Evolutionary conservation across 495 filamentous ascomycete genomes (phyloP).

Genomic region (Astrothelium macrocarpum): DNA sequence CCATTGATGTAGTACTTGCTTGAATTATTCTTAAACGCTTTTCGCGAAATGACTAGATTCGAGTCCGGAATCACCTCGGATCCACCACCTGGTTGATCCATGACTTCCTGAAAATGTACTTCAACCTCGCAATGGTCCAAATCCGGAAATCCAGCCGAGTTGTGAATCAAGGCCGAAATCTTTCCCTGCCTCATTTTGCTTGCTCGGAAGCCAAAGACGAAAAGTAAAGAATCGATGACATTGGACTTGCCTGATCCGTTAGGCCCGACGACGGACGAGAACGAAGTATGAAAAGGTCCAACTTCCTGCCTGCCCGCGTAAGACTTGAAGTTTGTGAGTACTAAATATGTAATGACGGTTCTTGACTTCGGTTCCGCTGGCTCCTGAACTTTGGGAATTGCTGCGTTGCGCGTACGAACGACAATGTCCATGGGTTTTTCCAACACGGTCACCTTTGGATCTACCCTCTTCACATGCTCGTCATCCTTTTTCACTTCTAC

Average conservation of each 20-base stretch:
- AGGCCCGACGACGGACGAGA: conserved; percentile 96
- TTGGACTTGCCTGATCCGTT: conserved; percentile 99
- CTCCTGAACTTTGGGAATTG: conserved; percentile 54
- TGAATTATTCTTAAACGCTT: conserved; percentile 93
- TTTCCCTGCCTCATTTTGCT: conserved; percentile 99
- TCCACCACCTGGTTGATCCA: conserved; percentile 69
- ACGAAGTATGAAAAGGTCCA: conserved; percentile 91
- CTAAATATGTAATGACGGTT: conserved; percentile 81
- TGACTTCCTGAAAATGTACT: conserved; percentile 89
- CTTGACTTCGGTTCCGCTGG: conserved; percentile 64
- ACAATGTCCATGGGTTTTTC: conserved; percentile 94
- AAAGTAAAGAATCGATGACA: conserved; percentile 94
- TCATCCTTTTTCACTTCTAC: conserved; percentile 11
- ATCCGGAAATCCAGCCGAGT: conserved; percentile 76
- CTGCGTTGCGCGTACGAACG: conserved; percentile 69
- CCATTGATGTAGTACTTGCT: conserved; percentile 97
- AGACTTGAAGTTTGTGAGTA: conserved; percentile 94
- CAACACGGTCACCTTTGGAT: conserved; percentile 60
- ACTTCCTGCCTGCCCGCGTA: conserved; percentile 94
- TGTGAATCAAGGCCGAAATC: conserved; percentile 94
- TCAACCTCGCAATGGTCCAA: conserved; percentile 88
- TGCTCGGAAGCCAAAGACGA: conserved; percentile 95
- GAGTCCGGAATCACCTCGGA: conserved; percentile 70
- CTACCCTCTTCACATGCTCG: conserved; percentile 50
- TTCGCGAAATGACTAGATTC: conserved; percentile 74